Conservation (phyloP, 495 filamentous ascomycete species). For the Glutinoglossum americanum region DNA sequence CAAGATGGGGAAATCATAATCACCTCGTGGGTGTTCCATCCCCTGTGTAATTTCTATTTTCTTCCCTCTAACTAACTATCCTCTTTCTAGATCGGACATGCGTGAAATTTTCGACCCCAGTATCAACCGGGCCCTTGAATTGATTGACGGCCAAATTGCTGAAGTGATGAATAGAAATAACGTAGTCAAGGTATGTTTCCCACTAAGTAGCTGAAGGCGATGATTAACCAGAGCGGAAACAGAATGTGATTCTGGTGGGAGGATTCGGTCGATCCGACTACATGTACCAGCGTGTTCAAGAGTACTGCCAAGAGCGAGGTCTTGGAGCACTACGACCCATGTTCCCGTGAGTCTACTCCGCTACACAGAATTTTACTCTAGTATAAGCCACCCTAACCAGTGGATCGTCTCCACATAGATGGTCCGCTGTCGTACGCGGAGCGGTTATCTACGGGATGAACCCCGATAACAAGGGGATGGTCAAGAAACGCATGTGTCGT, state of each 20-base stretch:
- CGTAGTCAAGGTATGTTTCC: neutral
- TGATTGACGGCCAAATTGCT: neutral
- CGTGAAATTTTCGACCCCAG: neutral
- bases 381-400: no score
- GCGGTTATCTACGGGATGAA: slow-evolving; percentile 2
- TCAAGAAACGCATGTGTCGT: neutral
- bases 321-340: neutral
- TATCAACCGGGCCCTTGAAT: neutral
- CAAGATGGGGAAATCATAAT: neutral
- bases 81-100: neutral
- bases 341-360: neutral
- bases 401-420: neutral
- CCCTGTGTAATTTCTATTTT: neutral
- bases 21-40: neutral
- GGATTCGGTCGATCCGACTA: neutral
- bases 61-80: neutral
- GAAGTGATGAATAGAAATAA: neutral
- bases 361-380: no score
- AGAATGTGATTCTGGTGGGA: neutral
- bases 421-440: slow-evolving; percentile 9
- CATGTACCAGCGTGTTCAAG: neutral
- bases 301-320: neutral
- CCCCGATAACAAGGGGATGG: neutral
- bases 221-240: neutral
- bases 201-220: no score